These are phyloP conservation scores for Acer saccharum DNA, from an alignment of 345 rosid species.

Conservation along the genomic window DNA sequence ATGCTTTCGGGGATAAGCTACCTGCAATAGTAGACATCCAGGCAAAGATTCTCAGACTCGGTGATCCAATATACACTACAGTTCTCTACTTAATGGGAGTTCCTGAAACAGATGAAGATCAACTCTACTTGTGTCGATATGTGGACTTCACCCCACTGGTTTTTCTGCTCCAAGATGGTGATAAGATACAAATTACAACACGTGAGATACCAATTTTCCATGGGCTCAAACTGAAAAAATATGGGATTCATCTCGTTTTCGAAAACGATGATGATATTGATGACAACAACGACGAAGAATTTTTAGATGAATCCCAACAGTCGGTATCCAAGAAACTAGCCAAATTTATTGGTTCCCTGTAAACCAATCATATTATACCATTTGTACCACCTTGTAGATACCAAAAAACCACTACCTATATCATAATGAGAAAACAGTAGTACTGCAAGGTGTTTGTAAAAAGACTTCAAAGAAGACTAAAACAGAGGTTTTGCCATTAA, in stretches of 20 bases:
- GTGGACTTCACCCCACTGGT: neutral
- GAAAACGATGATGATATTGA: constrained; percentile 14
- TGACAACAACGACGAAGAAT: constrained; percentile 3
- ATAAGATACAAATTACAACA: constrained; percentile 9
- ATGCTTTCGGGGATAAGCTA: constrained; percentile 6
- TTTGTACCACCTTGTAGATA: too few relatives aligned
- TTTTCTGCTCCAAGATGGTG: constrained; percentile 5
- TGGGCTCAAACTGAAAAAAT: constrained; percentile 12
- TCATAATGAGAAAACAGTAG: too few relatives aligned
- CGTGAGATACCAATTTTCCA: neutral
- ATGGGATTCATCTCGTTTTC: constrained; percentile 18
- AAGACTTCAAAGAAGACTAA: too few relatives aligned
- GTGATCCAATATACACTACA: neutral
- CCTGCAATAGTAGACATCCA: constrained; percentile 14
- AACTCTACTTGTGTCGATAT: constrained; percentile 12
- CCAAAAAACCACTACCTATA: too few relatives aligned
- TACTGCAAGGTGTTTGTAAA: too few relatives aligned
- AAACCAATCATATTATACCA: too few relatives aligned
- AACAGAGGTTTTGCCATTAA: too few relatives aligned
- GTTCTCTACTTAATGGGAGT: constrained; percentile 1
- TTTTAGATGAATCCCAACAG: constrained; percentile 1
- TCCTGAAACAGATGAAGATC: constrained; percentile 15
- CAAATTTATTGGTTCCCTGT: neutral
- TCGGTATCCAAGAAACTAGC: constrained; percentile 22
- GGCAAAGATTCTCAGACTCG: neutral